phyloP scores from a whole-genome alignment of 1,284 basidiomycete species.

The Cystobasidiaceae sp. region DNA sequence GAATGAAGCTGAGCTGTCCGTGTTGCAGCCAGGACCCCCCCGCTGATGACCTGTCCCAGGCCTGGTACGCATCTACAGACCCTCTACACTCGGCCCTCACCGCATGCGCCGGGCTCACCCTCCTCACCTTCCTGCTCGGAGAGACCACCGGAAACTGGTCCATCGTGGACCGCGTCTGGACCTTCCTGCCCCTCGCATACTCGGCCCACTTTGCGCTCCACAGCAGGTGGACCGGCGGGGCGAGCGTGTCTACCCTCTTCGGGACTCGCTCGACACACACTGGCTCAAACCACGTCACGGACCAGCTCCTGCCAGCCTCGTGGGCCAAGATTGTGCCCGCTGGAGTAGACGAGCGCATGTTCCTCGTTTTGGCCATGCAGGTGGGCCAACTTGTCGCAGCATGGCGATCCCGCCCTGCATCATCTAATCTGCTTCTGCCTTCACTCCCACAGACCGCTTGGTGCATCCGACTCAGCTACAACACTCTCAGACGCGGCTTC shows the following conservation, averaged over 20 bases:
- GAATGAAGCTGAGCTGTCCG: no score
- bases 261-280: no score
- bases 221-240: conserved; percentile 21
- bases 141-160: conserved; percentile 34
- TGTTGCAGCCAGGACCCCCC: no score
- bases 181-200: conserved; percentile 72
- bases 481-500: conserved; percentile 76
- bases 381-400: no score
- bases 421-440: background rate
- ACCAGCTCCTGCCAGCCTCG: background rate
- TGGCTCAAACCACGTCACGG: background rate
- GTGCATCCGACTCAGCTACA: conserved; percentile 63
- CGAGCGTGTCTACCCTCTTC: conserved; percentile 18
- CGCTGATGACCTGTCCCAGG: no score
- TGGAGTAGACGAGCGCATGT: conserved; percentile 44
- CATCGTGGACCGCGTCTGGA: conserved; percentile 51
- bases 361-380: no score
- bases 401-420: no score
- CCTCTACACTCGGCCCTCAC: conserved; percentile 38
- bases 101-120: conserved; percentile 14
- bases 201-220: conserved; percentile 60
- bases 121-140: conserved; percentile 34
- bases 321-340: conserved; percentile 21
- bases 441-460: conserved; percentile 43
- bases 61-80: conserved; percentile 31